These are phyloP conservation scores for Colletotrichum siamense DNA, from an alignment of 2,329 filamentous ascomycete genomes.

Conservation along the genomic window DNA sequence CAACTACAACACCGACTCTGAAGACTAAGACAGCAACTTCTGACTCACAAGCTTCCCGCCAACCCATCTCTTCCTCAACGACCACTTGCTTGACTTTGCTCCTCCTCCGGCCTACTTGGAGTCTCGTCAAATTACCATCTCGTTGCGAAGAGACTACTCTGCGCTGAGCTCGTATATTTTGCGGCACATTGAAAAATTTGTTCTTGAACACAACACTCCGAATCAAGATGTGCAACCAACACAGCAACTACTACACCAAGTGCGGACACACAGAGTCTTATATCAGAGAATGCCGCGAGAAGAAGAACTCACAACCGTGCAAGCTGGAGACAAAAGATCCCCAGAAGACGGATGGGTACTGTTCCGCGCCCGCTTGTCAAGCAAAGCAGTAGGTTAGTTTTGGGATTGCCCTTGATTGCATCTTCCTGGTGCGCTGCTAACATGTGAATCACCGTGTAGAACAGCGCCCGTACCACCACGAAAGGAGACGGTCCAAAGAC, in stretches of 20 bases:
- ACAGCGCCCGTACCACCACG: neutral
- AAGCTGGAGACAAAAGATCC: neutral
- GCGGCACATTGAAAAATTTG: neutral
- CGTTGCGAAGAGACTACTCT: neutral
- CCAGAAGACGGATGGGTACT: neutral
- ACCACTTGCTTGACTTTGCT: neutral
- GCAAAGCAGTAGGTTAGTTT: constrained; percentile 22
- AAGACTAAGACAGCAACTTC: neutral
- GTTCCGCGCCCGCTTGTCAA: constrained; percentile 4
- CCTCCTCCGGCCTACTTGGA: neutral
- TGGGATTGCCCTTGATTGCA: neutral
- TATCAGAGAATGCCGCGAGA: neutral
- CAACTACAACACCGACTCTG: neutral
- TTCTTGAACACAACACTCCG: neutral
- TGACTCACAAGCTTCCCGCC: neutral
- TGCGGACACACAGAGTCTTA: neutral
- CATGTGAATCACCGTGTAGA: neutral
- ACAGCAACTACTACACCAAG: neutral
- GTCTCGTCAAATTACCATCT: neutral
- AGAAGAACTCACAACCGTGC: neutral
- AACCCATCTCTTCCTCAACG: neutral
- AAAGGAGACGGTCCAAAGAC: neutral
- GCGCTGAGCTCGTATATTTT: neutral
- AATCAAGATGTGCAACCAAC: neutral
- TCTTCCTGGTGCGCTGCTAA: neutral